A percentile compares a stretch with the other conserved stretches of the same genome.
Evolutionary conservation across 164 flowering plant genomes (phyloP).

Genomic region (Macadamia tetraphylla): DNA sequence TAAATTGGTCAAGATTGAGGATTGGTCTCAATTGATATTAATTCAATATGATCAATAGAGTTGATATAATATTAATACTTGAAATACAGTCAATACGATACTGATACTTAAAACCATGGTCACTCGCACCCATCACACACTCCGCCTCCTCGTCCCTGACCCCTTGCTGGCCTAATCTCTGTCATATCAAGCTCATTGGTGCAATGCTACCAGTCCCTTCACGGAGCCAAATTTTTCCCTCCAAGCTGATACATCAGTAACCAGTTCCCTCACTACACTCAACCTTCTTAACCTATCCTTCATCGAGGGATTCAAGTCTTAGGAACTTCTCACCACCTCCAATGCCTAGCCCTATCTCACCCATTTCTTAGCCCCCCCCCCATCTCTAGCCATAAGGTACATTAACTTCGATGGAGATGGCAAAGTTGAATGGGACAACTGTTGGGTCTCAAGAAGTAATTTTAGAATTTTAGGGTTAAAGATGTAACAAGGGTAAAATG

Average conservation of each 20-base stretch:
- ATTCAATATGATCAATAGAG: too few relatives aligned
- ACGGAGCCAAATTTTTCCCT: conserved; percentile 61
- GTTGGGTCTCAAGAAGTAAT: too few relatives aligned
- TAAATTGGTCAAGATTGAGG: too few relatives aligned
- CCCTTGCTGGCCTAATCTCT: conserved; percentile 45
- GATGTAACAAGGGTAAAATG: too few relatives aligned
- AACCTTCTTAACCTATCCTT: conserved; percentile 52
- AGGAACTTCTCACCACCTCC: conserved; percentile 49
- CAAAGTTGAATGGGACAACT: too few relatives aligned
- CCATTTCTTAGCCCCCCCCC: conserved; percentile 44
- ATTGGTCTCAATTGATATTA: too few relatives aligned
- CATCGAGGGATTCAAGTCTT: conserved; percentile 63
- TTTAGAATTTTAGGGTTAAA: too few relatives aligned
- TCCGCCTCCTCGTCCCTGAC: conserved; percentile 28
- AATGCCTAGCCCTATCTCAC: conserved; percentile 50
- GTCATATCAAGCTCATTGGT: conserved; percentile 61
- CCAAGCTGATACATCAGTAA: conserved; percentile 24
- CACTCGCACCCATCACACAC: conserved; percentile 39
- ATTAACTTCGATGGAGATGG: conserved; percentile 70
- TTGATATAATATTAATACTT: too few relatives aligned
- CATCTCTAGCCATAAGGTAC: conserved; percentile 51
- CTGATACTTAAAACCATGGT: too few relatives aligned
- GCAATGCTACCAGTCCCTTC: conserved; percentile 43
- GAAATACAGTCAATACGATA: too few relatives aligned
- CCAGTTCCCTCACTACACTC: conserved; percentile 33